These are phyloP conservation scores for Globisporangium abappressorium DNA, from an alignment of 352 stramenopile species.

Conservation along the genomic window DNA sequence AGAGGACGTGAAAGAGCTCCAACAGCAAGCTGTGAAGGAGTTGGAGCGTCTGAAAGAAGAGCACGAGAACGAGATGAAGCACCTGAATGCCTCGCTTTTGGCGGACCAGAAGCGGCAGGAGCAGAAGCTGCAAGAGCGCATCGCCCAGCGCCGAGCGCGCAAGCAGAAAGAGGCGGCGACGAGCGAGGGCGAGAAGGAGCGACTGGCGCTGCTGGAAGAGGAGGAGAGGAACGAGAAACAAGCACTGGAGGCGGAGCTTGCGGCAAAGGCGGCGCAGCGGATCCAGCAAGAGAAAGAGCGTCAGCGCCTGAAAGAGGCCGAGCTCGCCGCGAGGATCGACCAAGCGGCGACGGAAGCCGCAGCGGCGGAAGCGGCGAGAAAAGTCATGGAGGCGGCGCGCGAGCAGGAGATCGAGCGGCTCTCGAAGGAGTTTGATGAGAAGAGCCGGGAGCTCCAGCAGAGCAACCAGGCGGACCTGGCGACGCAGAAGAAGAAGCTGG, in stretches of 20 bases:
- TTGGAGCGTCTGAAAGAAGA: constrained; percentile 51
- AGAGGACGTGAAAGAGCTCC: constrained; percentile 32
- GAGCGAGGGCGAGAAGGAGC: constrained; percentile 24
- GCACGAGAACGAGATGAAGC: constrained; percentile 53
- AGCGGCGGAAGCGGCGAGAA: constrained; percentile 36
- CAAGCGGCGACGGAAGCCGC: constrained; percentile 36
- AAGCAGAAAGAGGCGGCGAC: constrained; percentile 33
- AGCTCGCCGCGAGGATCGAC: constrained; percentile 34
- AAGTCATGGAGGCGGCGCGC: constrained; percentile 45
- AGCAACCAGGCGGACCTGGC: constrained; percentile 53
- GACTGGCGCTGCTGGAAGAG: constrained; percentile 29
- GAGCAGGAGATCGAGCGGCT: constrained; percentile 57
- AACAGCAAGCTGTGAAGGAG: constrained; percentile 49
- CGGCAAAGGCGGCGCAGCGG: constrained; percentile 26
- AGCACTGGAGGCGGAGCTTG: constrained; percentile 31
- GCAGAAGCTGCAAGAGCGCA: constrained; percentile 62
- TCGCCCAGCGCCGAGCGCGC: constrained; percentile 42
- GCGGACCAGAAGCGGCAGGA: constrained; percentile 64
- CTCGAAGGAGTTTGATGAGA: constrained; percentile 60
- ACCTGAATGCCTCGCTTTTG: constrained; percentile 39
- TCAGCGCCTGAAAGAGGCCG: constrained; percentile 45
- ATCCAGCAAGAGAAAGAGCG: constrained; percentile 56
- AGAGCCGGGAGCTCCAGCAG: constrained; percentile 49
- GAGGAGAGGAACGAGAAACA: constrained; percentile 28
- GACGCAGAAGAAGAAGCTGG: constrained; percentile 68